Percentiles rank a stretch among this genome's conserved stretches.
Conservation (phyloP, 345 rosid genomes). For the Eucalyptus urophylla region DNA sequence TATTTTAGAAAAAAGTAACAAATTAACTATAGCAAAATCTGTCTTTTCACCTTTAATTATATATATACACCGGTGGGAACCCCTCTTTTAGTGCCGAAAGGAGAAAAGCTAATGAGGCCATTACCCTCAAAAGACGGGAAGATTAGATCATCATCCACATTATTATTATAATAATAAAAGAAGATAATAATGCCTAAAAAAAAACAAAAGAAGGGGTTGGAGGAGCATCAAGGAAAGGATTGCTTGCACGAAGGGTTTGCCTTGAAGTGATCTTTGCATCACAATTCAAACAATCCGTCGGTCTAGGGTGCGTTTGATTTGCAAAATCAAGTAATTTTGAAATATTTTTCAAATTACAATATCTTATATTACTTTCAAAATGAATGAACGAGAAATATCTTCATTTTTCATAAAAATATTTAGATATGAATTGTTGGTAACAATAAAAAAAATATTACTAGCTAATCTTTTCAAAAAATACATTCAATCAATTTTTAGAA, state of each 20-base stretch:
- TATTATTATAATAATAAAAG: neutral
- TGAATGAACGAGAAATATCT: fast-evolving
- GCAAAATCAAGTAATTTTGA: neutral
- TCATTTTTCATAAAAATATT: neutral
- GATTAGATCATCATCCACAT: neutral
- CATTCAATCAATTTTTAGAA: neutral
- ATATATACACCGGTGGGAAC: neutral
- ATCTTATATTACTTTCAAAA: neutral
- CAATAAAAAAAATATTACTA: neutral
- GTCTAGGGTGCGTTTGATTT: neutral
- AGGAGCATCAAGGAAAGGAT: neutral
- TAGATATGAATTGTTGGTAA: fast-evolving
- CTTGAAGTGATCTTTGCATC: neutral
- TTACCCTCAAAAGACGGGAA: neutral
- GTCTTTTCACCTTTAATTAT: neutral
- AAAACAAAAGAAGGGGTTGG: neutral
- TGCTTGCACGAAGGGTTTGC: neutral
- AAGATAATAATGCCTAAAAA: neutral
- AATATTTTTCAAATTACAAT: neutral
- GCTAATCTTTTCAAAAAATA: neutral
- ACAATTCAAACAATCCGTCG: neutral
- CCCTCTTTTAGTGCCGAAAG: neutral
- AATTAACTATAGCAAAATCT: neutral
- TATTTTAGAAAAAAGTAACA: neutral
- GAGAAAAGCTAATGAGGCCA: neutral